Evolutionary conservation across 768 basidiomycete species (phyloP).

Genomic region (Rhodocollybia butyracea): DNA sequence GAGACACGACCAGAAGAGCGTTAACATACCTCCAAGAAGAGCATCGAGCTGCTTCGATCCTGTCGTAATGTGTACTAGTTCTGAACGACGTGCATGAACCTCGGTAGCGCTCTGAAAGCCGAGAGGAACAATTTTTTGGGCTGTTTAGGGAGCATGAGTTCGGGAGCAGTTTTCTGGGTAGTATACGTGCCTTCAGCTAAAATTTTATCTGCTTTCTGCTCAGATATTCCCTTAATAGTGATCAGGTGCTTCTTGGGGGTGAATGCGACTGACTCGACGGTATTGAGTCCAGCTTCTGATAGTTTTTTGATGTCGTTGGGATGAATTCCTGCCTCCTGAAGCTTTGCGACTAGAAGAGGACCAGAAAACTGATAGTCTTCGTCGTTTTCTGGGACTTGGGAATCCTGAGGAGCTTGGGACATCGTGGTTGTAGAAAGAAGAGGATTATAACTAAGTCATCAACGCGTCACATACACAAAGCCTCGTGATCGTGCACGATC

Average conservation of each 20-base stretch:
- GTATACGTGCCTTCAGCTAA: slow-evolving; percentile 70
- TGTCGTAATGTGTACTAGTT: slow-evolving; percentile 94
- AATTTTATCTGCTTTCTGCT: slow-evolving; percentile 97
- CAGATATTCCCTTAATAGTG: slow-evolving; percentile 94
- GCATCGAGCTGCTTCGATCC: slow-evolving; percentile 96
- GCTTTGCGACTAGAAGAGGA: slow-evolving; percentile 81
- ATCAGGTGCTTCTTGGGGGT: slow-evolving; percentile 92
- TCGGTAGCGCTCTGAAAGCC: slow-evolving; percentile 99
- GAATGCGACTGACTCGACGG: slow-evolving; percentile 93
- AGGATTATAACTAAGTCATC: not conserved
- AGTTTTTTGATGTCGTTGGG: slow-evolving; percentile 95
- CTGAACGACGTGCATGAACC: slow-evolving; percentile 90
- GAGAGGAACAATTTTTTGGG: slow-evolving; percentile 92
- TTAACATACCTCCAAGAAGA: slow-evolving; percentile 82
- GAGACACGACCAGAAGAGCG: too few species aligned
- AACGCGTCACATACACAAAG: slow-evolving; percentile 4
- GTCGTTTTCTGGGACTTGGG: slow-evolving; percentile 40
- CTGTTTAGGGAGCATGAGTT: slow-evolving; percentile 38
- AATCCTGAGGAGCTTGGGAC: slow-evolving; percentile 54
- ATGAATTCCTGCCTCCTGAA: slow-evolving; percentile 86
- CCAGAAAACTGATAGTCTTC: slow-evolving; percentile 62
- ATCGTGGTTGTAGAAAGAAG: slow-evolving; percentile 26
- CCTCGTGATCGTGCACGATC: slow-evolving; percentile 8
- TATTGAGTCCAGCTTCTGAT: slow-evolving; percentile 85
- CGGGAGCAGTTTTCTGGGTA: not conserved